Evolutionary conservation across 768 basidiomycete genomes (phyloP), one percentile per base, ranked within the genome.

Genomic region (Sarcodon aspratus): DNA sequence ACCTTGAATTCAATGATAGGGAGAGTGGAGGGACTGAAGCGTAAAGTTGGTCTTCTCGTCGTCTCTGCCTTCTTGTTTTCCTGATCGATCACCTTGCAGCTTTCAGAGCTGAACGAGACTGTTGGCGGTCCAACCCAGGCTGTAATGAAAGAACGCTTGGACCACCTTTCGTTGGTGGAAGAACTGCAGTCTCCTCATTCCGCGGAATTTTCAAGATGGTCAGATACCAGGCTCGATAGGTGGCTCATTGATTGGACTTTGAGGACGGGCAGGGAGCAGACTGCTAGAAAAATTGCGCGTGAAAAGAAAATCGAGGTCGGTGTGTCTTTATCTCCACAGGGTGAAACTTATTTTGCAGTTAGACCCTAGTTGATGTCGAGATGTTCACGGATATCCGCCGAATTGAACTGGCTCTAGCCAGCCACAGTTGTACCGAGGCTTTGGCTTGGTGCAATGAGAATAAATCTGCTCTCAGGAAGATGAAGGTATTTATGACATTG

Each of bases 371-470:
- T 32, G 94, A 97, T 61, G 81, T 94, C 40, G 88, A 94, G 48
- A 72, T 97, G 15, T 97, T 96, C 64, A 80, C 79, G 54, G 92
- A 96, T 52, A 88, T 97, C 46, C 76, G 74, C 34, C 77, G 85
- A 50, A 94, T 98, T 55, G 92, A 96, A 64, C 69, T 73, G 8
- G 92, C 90, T 0, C 73, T 99, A 36, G 63, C 71, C 6, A 68
- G 68, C 31, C 80, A 86, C 52, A 86, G 83, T 53, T 94, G 92
- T 55, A 73, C 83, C 6, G 92, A 96, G 65, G 95, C 95, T 11
- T 71, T 99, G 43, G 74, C 79, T 15, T 99, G 95, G 95, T 97
- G 93, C 57, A 92, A 80, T 53, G 96, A 99, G 72, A 97, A 99
- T 66, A 85, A 94, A 62, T 78, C 81, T 32, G 87, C 89, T 10